Evolutionary conservation across 2,329 filamentous ascomycete genomes (phyloP), one percentile per base, ranked within the genome.

Genomic region (Samsoniella hepiali): DNA sequence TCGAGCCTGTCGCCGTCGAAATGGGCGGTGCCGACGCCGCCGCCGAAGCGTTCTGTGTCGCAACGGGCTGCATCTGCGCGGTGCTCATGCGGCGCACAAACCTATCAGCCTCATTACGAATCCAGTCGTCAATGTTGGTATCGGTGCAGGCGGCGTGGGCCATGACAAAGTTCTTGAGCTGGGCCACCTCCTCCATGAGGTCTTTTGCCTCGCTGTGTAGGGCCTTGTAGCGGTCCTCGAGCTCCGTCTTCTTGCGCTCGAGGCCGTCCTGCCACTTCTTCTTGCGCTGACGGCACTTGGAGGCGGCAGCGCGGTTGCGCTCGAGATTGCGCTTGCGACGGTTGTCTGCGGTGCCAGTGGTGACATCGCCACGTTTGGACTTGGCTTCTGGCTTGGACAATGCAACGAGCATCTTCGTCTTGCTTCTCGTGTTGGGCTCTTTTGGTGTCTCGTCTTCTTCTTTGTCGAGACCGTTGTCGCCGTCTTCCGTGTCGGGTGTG

Each of bases 251-350:
- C 6, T 75, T 76, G 60, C 80, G 77, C 64, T 85, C 81, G 29
- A 85, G 70, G n/a, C 80, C 77, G 13, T 74, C 74, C 29, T 82
- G 78, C 77, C 80, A 84, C 68, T 79, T 75, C 73, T 84, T 86
- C 69, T 84, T 84, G 74, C 90, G 91, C 69, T 88, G 84, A 3
- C 89, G 84, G 70, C 89, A 92, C 71, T 91, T 91, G 72, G 86
- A 89, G 1, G 90, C 89, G 0, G 90, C 89, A 2, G 89, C 77
- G 10, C 89, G 82, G 72, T 93, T 93, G 65, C 89, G 84, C 73
- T 90, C 87, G 0, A 91, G 79, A 68, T 78, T 80, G 34, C 84
- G 79, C 68, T 83, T 85, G 5, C 65, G 49, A 7, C 71, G 71
- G 1, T 75, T 73, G 10, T 80, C 77, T 3, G 68, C 71, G 15